These are phyloP conservation scores for Tetrapisispora taiwanensis DNA, from an alignment of 805 yeast genomes.

Conservation along the genomic window DNA sequence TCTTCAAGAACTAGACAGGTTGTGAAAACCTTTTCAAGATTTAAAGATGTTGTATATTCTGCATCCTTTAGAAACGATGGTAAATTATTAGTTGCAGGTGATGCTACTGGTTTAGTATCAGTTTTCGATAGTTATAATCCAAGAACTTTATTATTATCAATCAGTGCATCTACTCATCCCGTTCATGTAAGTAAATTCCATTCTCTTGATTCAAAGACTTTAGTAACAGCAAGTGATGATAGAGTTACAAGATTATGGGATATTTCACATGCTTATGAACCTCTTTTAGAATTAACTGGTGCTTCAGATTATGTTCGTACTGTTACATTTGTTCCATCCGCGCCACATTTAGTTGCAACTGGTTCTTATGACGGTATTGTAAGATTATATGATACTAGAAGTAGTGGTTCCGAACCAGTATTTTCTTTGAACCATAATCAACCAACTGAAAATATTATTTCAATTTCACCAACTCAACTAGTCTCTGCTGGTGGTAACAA, in stretches of 20 bases:
- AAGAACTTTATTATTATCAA: constrained; percentile 64
- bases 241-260: constrained; percentile 81
- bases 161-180: constrained; percentile 78
- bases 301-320: constrained; percentile 86
- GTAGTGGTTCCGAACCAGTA: constrained; percentile 39
- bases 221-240: constrained; percentile 88
- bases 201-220: constrained; percentile 46
- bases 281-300: constrained; percentile 55
- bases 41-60: constrained; percentile 83
- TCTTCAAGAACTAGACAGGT: constrained; percentile 93
- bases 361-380: constrained; percentile 91
- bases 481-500: constrained; percentile 74
- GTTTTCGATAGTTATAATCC: constrained; percentile 79
- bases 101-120: constrained; percentile 87
- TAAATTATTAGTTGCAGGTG: constrained; percentile 80
- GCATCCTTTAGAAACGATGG: constrained; percentile 93
- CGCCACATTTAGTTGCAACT: constrained; percentile 72
- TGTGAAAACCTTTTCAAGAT: constrained; percentile 70
- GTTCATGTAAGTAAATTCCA: constrained; percentile 92
- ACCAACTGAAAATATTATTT: constrained; percentile 79
- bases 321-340: constrained; percentile 64
- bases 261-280: constrained; percentile 65
- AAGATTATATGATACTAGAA: constrained; percentile 74
- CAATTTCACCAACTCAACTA: constrained; percentile 60
- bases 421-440: constrained; percentile 58